Base-by-base conservation (phyloP, 495 filamentous ascomycete species). In the Talaromyces nanjingensis region DNA sequence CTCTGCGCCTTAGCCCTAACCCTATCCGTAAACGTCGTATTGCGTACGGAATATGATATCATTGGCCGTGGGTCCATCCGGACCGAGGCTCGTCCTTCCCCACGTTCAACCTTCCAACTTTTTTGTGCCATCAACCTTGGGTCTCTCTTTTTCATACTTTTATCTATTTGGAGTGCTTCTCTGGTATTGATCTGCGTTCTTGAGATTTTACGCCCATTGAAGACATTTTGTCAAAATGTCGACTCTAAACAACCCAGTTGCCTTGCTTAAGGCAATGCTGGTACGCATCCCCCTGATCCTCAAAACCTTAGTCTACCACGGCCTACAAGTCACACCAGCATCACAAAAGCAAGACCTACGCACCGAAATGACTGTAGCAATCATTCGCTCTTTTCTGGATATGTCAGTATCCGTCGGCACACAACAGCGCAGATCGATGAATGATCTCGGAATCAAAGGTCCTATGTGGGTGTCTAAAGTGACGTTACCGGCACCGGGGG, bases 391-490 rank as follows among this genome's bases (percentile, higher is more conserved):
- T 0, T 83, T 89, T 67, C 72, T 91, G 42, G 70, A 76, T 0
- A 73, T 74, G 5, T 68, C 66, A 0, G 27, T 66, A 11, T 75
- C 86, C 8, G 72, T 97, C 24, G 76, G 83, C 39, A 82, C 86
- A 63, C 73, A 81, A 39, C 93, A 98, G 71, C 76, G 76, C n/a
- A 66, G 81, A 34, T 82, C 84, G 4, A 70, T 82, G 52, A 82
- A 78, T 58, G 89, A 89, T 33, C 84, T 85, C 0, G 86, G 84
- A 6, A 78, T 96, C 68, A 91, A 92, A 69, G 91, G 90, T 4
- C 82, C 81, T 33, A 86, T 94, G 68, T 97, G 93, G 93, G 77
- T 96, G 37, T 86, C 84, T 60, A 89, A 86, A 52, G 84, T 87
- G 37, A 80, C 77, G 0, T 73, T 91, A 25, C 81, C 85, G 0